phyloP scores from a whole-genome alignment of 2,329 filamentous ascomycete species.

The Cyphellophora attinorum region DNA sequence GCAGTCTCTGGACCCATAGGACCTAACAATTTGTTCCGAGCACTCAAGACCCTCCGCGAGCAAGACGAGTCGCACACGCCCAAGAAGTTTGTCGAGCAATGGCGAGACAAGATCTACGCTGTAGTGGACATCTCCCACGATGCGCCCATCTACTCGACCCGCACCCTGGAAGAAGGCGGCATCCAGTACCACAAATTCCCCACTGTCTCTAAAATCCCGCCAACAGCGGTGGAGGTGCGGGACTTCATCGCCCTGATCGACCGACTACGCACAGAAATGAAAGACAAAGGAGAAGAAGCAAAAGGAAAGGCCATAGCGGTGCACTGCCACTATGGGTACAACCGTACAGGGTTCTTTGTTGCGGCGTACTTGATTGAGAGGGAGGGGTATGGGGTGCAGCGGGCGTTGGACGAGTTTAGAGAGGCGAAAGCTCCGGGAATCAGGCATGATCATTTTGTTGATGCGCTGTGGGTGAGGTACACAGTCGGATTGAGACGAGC shows the following conservation, averaged over 20 bases:
- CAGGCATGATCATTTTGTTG: conserved; percentile 78
- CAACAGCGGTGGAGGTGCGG: conserved; percentile 51
- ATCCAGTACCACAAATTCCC: conserved; percentile 78
- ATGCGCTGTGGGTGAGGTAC: conserved; percentile 74
- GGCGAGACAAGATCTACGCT: conserved; percentile 58
- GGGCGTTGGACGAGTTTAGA: conserved; percentile 72
- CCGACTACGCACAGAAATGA: conserved; percentile 41
- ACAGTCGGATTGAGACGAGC: conserved; percentile 38
- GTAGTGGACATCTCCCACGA: conserved; percentile 90
- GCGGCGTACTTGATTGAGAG: conserved; percentile 83
- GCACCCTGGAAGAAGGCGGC: conserved; percentile 54
- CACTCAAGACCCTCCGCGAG: conserved; percentile 87
- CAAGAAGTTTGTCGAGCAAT: conserved; percentile 57
- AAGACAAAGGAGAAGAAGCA: conserved; percentile 26
- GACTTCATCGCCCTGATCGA: conserved; percentile 53
- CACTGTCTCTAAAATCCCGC: conserved; percentile 85
- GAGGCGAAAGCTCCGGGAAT: conserved; percentile 69
- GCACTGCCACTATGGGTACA: conserved; percentile 95
- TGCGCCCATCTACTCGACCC: conserved; percentile 77
- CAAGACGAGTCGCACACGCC: conserved; percentile 78
- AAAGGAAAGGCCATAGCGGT: conserved; percentile 57
- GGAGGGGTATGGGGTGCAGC: conserved; percentile 59
- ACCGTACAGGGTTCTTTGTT: conserved; percentile 85
- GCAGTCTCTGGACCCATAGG: conserved; percentile 73
- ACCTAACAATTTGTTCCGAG: conserved; percentile 58